Evolutionary conservation across 768 basidiomycete genomes (phyloP).

Genomic region (Russula sp.): DNA sequence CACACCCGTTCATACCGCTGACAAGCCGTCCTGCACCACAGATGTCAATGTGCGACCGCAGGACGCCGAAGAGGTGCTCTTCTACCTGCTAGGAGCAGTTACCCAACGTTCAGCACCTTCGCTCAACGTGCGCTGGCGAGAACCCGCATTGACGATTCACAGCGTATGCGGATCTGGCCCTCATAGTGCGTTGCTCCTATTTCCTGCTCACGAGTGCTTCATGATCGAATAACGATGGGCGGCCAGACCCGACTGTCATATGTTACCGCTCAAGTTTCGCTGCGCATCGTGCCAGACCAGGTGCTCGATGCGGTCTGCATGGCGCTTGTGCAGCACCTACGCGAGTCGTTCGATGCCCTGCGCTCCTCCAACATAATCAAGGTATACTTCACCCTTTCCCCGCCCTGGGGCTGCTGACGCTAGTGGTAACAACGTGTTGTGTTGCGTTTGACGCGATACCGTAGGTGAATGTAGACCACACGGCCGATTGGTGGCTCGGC

Average conservation of each 20-base stretch:
- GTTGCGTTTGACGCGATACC: not conserved
- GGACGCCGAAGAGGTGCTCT: constrained; percentile 57
- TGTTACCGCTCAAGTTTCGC: constrained; percentile 79
- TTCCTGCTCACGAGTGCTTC: not conserved
- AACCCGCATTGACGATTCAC: constrained; percentile 87
- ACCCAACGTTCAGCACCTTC: constrained; percentile 62
- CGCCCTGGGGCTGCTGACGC: not conserved
- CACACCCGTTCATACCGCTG: not conserved
- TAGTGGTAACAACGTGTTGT: too few relatives aligned
- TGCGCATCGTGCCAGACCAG: constrained; percentile 95
- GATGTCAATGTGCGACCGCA: constrained; percentile 73
- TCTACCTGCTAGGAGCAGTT: constrained; percentile 60
- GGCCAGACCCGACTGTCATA: constrained; percentile 78
- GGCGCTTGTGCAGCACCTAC: constrained; percentile 54
- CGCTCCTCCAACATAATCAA: constrained; percentile 66
- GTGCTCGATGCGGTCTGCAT: constrained; percentile 62
- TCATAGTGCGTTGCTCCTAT: constrained; percentile 45
- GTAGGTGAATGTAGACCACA: constrained; percentile 73
- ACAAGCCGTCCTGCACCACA: constrained; percentile 27
- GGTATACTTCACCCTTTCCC: constrained; percentile 36
- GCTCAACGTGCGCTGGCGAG: constrained; percentile 77
- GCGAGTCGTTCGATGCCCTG: constrained; percentile 50
- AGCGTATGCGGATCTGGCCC: constrained; percentile 79
- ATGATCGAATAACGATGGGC: not conserved
- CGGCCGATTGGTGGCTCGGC: constrained; percentile 92